Evolutionary conservation across 148 eudicot genomes (phyloP), one percentile per base, ranked within the genome.

Genomic region (Linanthus parryae): DNA sequence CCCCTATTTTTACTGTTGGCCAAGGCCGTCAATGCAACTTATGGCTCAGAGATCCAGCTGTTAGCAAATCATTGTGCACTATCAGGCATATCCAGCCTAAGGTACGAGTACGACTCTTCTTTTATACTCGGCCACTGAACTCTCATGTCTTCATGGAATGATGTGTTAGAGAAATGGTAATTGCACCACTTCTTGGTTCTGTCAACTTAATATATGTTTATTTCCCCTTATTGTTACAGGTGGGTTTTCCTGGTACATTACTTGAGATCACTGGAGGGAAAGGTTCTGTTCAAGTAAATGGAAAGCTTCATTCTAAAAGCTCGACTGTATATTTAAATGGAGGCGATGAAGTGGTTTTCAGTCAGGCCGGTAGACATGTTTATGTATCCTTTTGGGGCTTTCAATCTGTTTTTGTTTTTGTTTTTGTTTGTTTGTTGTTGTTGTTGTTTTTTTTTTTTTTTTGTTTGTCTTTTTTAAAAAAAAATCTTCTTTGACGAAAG

Each of bases 321-420:
- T 60, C 94, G 16, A 62, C 78, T 18, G 34, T 77, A 17, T 74
- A 55, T 30, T 69, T 92, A 34, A 71, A 63, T 50, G 89, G 69
- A 27, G 98, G 98, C 29, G 98, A 91, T 63, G 98, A 83, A 59
- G 71, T 91, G 75, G 64, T 82, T 40, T 91, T 91, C 60, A 77
- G 72, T 56, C 55, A 73, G 48, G 57, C 80, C 14, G 83, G 78
- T n/a, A 69, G 68, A 70, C 77, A 87, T 79, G 84, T 90, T 71
- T 92, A 84, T 53, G 98, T 92, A 92, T 92, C 96, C 98, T 83
- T 71, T 20, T 51, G 36, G 35, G n/a, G n/a, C n/a, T n/a, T n/a
- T 31, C 13, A 12, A 5, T 9, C 19, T 15, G 12, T 13, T 2
- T 54, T 27, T 17, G 31, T 42, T 18, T 22, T 16, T 25, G n/a